Evolutionary conservation across 2,329 filamentous ascomycete species (phyloP).

Genomic region (Penicillium nordicum): DNA sequence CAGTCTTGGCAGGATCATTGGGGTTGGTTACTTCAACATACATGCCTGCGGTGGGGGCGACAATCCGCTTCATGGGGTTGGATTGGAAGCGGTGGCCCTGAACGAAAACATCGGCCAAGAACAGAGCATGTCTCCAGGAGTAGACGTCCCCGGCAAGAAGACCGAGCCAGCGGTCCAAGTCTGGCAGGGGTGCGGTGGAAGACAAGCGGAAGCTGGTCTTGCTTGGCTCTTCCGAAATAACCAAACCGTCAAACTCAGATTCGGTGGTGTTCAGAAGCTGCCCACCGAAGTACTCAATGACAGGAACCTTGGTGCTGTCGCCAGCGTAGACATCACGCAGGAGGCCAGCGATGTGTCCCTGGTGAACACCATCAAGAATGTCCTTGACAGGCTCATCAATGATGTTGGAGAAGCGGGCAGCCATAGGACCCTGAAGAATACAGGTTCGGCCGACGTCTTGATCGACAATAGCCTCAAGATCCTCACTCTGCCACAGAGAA

Average conservation of each 20-base stretch:
- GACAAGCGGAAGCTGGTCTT: conserved; percentile 85
- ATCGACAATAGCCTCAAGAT: conserved; percentile 89
- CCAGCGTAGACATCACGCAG: conserved; percentile 75
- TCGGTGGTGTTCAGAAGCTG: conserved; percentile 69
- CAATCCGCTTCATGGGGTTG: conserved; percentile 89
- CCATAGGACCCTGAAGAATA: conserved; percentile 92
- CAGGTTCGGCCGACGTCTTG: conserved; percentile 96
- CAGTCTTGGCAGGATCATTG: conserved; percentile 76
- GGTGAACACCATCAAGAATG: conserved; percentile 86
- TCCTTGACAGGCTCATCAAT: conserved; percentile 93
- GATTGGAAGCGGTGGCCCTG: conserved; percentile 97
- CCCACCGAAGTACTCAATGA: conserved; percentile 93
- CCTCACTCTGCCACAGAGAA: conserved; percentile 98
- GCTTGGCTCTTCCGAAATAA: conserved; percentile 70
- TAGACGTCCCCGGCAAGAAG: conserved; percentile 80
- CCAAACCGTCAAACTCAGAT: conserved; percentile 79
- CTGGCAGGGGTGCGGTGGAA: conserved; percentile 68
- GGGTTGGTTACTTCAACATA: conserved; percentile 84
- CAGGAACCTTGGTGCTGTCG: conserved; percentile 71
- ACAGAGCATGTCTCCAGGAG: conserved; percentile 92
- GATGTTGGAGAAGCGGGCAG: conserved; percentile 82
- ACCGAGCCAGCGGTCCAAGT: conserved; percentile 78
- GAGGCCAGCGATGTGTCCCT: conserved; percentile 77
- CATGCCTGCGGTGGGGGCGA: conserved; percentile 79
- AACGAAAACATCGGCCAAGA: conserved; percentile 88